Base-by-base conservation (phyloP, 164 flowering plant genomes). In the Kalanchoe fedtschenkoi region DNA sequence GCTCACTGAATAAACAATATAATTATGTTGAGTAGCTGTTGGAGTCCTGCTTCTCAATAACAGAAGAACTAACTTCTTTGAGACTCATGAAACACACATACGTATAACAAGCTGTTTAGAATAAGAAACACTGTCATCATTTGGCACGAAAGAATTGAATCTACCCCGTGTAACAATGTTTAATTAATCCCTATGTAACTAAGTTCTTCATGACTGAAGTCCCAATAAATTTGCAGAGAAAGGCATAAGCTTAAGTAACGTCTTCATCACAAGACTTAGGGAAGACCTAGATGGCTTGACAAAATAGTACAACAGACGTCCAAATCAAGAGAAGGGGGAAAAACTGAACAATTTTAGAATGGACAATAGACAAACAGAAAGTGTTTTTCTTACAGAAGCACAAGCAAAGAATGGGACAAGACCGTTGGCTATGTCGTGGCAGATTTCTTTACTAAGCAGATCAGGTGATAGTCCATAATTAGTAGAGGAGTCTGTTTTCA, bases 401-500 rank as follows among this genome's bases (percentile, higher is more conserved):
- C 96, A 83, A 51, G 88, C 65, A 66, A 87, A 80, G 69, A 81
- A 75, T 15, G 98, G 98, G 28, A 88, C 69, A 60, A 92, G 74
- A 68, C 96, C 98, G 63, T 60, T 66, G 56, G 76, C 70, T 53
- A 78, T 62, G 72, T 89, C 96, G 34, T 67, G 67, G 38, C 78
- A 72, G 58, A 92, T 79, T 34, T 81, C 84, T 75, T 76, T 80
- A 63, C 24, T 34, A 34, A 85, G 79, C 38, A 70, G 58, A 44
- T 75, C 83, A 51, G 96, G 91, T 54, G 83, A 75, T 47, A 92
- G 83, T n/a, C 89, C 77, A 75, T 83, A 87, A 35, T 83, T 77
- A 37, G 81, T 81, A 24, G 86, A 81, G 47, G 85, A 68, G 63
- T 84, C 83, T 9, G 96, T 76, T 77, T 74, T 81, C 67, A 87